Evolutionary conservation across 495 filamentous ascomycete genomes (phyloP), one percentile per base, ranked within the genome.

Genomic region (Xylaria nigripes): DNA sequence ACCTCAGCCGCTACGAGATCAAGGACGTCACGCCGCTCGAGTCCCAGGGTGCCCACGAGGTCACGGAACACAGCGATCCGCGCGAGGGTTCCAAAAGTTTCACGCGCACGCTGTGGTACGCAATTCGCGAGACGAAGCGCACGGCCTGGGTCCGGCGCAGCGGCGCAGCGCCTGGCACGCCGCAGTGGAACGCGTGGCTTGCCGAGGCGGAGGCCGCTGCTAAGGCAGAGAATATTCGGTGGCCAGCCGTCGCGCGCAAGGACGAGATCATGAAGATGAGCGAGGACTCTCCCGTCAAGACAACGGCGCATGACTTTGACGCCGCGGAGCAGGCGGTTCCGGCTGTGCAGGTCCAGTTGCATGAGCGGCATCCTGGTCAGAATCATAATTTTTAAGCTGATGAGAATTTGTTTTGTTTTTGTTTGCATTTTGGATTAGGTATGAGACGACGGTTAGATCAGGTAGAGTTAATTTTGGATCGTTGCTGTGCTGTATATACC

Each of bases 81-180:
- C 57, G 67, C 2, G 74, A 76, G 48, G 70, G 63, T 7, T 48
- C 51, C 21, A 65, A 66, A 19, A 74, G 70, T 51, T 81, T 72
- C 54, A 82, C 79, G 4, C 62, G 75, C 12, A 80, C 74, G 12
- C 58, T 83, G 43, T 83, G 80, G 79, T 78, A 72, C 53, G 77
- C 76, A 6, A 78, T 81, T 43, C 70, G 72, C 15, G 73, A 75
- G 56, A 81, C 78, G 0, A 61, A 69, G 61, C 65, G 67, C 18
- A 72, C 67, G 5, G 71, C 71, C 8, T 82, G 78, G 79, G 69
- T 77, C 3, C 62, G 67, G 54, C 64, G 72, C 45, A 69, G 66
- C 12, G 70, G 76, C 10, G 70, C 75, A 2, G 73, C 77, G 9
- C 78, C 80, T 2, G 54, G 58, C 6, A 81, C 79, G 13, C 57